phyloP scores from a whole-genome alignment of 805 yeast genomes.

The Pichia phayaonensis region DNA sequence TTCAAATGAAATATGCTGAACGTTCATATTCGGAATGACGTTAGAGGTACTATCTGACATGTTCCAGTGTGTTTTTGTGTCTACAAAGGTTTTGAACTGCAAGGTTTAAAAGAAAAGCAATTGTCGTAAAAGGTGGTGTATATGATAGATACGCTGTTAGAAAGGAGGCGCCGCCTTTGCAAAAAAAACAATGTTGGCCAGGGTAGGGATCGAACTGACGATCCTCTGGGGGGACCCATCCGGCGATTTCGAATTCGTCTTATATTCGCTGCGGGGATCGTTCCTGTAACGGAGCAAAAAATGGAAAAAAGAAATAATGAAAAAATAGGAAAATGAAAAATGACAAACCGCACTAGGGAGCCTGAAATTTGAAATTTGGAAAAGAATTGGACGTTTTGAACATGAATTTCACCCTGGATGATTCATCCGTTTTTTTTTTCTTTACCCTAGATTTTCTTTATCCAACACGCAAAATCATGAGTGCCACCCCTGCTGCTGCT shows the following conservation, averaged over 20 bases:
- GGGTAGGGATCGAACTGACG: background rate
- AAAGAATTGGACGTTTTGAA: background rate
- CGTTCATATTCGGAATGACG: background rate
- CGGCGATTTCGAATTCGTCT: background rate
- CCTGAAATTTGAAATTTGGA: background rate
- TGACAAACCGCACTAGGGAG: background rate
- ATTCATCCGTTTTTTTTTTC: background rate
- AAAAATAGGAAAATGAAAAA: background rate
- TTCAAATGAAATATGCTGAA: constrained; percentile 8
- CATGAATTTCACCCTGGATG: background rate
- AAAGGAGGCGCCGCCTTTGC: background rate
- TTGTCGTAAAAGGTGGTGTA: background rate
- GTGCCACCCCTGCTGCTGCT: background rate
- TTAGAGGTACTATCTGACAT: background rate
- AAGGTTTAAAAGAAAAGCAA: background rate
- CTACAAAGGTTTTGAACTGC: background rate
- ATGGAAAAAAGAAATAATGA: background rate
- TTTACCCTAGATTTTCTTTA: background rate
- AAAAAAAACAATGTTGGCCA: background rate
- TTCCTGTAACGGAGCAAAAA: background rate
- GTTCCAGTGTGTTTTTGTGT: background rate
- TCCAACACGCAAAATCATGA: constrained; percentile 1
- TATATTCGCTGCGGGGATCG: no score
- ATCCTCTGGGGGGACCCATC: background rate
- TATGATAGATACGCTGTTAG: background rate